Evolutionary conservation across 345 rosid species (phyloP).

Genomic region (Cochlearia excelsa): DNA sequence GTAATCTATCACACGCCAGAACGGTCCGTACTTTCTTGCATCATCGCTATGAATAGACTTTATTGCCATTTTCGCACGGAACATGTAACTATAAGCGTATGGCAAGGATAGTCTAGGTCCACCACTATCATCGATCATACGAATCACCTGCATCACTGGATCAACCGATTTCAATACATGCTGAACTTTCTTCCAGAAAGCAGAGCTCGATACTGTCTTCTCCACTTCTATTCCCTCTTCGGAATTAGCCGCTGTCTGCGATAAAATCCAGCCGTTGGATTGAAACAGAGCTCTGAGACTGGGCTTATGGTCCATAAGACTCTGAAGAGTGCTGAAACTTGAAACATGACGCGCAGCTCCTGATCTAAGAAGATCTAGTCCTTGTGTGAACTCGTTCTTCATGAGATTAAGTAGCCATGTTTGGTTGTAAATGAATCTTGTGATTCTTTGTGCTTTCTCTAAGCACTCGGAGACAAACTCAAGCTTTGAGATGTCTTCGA

Average conservation of each 20-base stretch:
- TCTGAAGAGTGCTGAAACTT: constrained; percentile 53
- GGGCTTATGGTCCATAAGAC: constrained; percentile 55
- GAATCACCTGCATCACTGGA: constrained; percentile 60
- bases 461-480: constrained; percentile 61
- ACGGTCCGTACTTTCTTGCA: constrained; percentile 65
- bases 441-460: constrained; percentile 57
- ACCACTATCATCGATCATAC: constrained; percentile 41
- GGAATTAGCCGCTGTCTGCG: constrained; percentile 41
- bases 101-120: constrained; percentile 47
- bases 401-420: constrained; percentile 56
- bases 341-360: constrained; percentile 47
- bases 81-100: constrained; percentile 57
- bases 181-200: constrained; percentile 75
- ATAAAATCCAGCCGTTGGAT: constrained; percentile 63
- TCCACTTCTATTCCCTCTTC: constrained; percentile 68
- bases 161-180: constrained; percentile 60
- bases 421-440: constrained; percentile 58
- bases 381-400: constrained; percentile 66
- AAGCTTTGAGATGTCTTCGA: constrained; percentile 61
- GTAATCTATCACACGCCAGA: constrained; percentile 73
- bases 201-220: constrained; percentile 47
- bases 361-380: constrained; percentile 63
- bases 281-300: constrained; percentile 65
- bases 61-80: constrained; percentile 56
- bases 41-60: constrained; percentile 59